Evolutionary conservation across 192 early-diverging fungal species (phyloP), one percentile per base, ranked within the genome.

Genomic region (Rhizoclosmatium globosum): DNA sequence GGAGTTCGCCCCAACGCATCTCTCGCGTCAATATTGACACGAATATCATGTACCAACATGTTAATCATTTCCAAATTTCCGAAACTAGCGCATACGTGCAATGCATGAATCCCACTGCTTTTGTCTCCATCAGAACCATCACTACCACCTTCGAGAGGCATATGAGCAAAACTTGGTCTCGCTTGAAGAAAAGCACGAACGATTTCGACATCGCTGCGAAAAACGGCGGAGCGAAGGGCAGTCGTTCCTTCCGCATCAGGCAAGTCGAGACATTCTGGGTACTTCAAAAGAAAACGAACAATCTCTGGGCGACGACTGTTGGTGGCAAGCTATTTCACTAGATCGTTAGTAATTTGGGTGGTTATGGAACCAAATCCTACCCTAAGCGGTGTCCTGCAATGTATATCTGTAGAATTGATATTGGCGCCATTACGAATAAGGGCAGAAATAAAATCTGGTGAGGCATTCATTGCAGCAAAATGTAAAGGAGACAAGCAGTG

Each of bases 381-480:
- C 15, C 77, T n/a, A 3, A 80, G 71, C 11, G 79, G 79, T 15
- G 79, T 80, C 2, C 72, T 31, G 39, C 69, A 58, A 48, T 74
- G 79, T 6, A 47, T 21, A 61, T 80, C 79, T 41, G 38, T n/a
- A n/a, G 71, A 47, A 47, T 80, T 69, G 17, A 75, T 45, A 23
- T 75, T 46, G 48, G 79, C 79, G 9, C 79, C 79, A 69, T 76
- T 69, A 17, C 47, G 11, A 23, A 74, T 13, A 3, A 80, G 47
- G 3, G 47, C 31, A 13, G 47, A 11, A 13, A 79, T 65, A 56
- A 71, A 70, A 6, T 74, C 79, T 7, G 64, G 19, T 4, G 64
- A 68, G 7, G 79, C 71, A 45, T 80, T 80, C 79, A 80, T 80
- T 4, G 65, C 71, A 17, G 79, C 79, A 47, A 80, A 80, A 68